phyloP scores from a whole-genome alignment of 2,329 filamentous ascomycete genomes.

The Chalaropsis ovoidea region DNA sequence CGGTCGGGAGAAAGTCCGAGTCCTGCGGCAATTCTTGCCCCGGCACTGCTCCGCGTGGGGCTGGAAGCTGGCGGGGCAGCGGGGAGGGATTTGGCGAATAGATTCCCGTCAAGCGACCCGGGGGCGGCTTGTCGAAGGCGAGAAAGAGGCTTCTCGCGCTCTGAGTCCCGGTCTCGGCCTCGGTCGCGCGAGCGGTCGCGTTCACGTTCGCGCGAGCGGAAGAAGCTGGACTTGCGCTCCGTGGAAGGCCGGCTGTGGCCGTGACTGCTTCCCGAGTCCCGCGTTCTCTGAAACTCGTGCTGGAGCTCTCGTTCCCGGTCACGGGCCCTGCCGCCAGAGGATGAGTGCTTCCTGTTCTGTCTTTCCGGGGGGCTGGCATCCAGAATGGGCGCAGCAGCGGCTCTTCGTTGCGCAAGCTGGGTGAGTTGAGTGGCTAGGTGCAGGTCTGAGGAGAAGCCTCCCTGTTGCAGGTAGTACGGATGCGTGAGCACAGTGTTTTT shows the following conservation, averaged over 20 bases:
- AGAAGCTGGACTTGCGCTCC: conserved; percentile 17
- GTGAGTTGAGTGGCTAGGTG: conserved; percentile 24
- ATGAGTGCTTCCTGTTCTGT: conserved; percentile 16
- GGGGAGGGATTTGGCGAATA: conserved; percentile 18
- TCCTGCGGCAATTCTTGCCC: conserved; percentile 21
- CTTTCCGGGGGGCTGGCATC: conserved; percentile 19
- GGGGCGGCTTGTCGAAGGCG: conserved; percentile 22
- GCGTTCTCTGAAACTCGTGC: not conserved
- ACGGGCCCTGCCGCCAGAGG: not conserved
- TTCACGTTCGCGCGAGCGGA: conserved; percentile 16
- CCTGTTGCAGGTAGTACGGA: conserved; percentile 22
- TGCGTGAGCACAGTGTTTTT: conserved; percentile 18
- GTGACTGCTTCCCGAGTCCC: not conserved
- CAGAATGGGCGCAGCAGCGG: conserved; percentile 17
- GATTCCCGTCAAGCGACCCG: conserved; percentile 22
- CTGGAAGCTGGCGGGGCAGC: conserved; percentile 16
- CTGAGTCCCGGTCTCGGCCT: conserved; percentile 16
- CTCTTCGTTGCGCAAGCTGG: conserved; percentile 18
- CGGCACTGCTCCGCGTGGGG: conserved; percentile 16
- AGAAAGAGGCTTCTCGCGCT: conserved; percentile 24
- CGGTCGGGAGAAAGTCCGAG: conserved; percentile 17
- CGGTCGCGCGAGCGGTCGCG: too few relatives aligned
- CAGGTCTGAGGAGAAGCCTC: conserved; percentile 24
- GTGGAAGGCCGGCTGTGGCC: not conserved
- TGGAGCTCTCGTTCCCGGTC: not conserved